These are phyloP conservation scores for Didymella sp. DNA, from an alignment of 2,329 filamentous ascomycete species.

Conservation along the genomic window DNA sequence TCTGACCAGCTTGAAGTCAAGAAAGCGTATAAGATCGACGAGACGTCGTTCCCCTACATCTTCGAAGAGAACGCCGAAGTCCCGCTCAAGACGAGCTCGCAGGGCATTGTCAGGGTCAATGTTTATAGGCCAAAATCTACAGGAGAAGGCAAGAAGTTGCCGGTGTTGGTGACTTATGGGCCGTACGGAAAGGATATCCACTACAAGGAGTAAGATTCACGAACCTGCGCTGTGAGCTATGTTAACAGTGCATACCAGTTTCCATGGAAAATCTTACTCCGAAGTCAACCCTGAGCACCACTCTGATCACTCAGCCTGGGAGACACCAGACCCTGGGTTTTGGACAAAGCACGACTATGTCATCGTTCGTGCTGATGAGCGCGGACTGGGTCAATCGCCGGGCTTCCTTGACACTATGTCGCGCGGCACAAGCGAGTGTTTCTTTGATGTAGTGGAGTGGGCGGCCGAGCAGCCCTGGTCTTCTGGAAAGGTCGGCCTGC, in stretches of 20 bases:
- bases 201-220: slow-evolving; percentile 58
- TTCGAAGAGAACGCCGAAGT: slow-evolving; percentile 60
- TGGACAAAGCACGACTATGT: slow-evolving; percentile 50
- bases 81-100: slow-evolving; percentile 47
- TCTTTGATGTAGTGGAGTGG: slow-evolving; percentile 62
- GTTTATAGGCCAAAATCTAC: slow-evolving; percentile 58
- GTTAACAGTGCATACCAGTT: slow-evolving; percentile 47
- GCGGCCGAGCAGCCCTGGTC: slow-evolving; percentile 59
- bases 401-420: slow-evolving; percentile 63
- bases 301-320: slow-evolving; percentile 55
- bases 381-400: slow-evolving; percentile 60
- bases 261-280: slow-evolving; percentile 58
- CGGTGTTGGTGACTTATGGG: slow-evolving; percentile 73
- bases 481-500: slow-evolving; percentile 58
- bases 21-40: slow-evolving; percentile 44
- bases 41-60: slow-evolving; percentile 54
- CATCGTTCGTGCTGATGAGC: slow-evolving; percentile 58
- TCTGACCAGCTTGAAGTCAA: slow-evolving; percentile 39
- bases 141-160: slow-evolving; percentile 51
- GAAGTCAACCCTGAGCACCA: slow-evolving; percentile 44
- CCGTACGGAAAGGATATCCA: slow-evolving; percentile 77
- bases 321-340: slow-evolving; percentile 52
- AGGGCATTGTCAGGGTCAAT: slow-evolving; percentile 58
- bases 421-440: slow-evolving; percentile 58
- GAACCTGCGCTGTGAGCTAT: too few relatives aligned